Evolutionary conservation across 2,329 filamentous ascomycete genomes (phyloP), one percentile per base, ranked within the genome.

Genomic region (Trichoderma sp.): DNA sequence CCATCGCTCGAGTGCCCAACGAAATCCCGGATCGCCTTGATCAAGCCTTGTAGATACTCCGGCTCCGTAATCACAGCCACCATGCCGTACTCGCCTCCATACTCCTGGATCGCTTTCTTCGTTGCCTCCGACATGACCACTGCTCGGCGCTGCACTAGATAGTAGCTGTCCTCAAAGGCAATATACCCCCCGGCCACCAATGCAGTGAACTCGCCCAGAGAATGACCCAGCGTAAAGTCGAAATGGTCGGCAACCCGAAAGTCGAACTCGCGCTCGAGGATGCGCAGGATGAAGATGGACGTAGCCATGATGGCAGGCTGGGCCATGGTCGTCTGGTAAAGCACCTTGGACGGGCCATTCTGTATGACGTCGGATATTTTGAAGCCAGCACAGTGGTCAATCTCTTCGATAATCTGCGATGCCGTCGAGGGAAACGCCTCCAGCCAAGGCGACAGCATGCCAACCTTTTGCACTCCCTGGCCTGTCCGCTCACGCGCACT

Each of bases 301-400:
- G 93, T 95, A 15, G 93, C 92, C 93, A 98, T 97, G 78, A 97
- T 97, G 73, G 94, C 94, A 1, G 94, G 94, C 79, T 98, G 94
- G 4, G 94, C 92, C 76, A 97, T 94, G 71, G 91, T 88, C 5
- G 94, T 97, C 67, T 88, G 86, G 48, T 92, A 96, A 67, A 98
- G 87, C 61, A 84, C 81, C 67, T 87, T 88, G 73, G 91, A 92
- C 1, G 94, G 92, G 0, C 94, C 94, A 32, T 92, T 83, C 69
- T 90, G 88, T 72, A 97, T 97, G 68, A 94, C 85, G 29, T 85
- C 83, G 45, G 92, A 93, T 67, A 98, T 85, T 70, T 89, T 89
- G 74, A 90, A 89, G 72, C 90, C 87, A 74, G 97, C 85, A 29
- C 87, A 87, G 50, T 88, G 82, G 80, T 98, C 93, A 78, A 97